Conservation (phyloP, 2,329 filamentous ascomycete species). For the Colletotrichum tamarilloi region DNA sequence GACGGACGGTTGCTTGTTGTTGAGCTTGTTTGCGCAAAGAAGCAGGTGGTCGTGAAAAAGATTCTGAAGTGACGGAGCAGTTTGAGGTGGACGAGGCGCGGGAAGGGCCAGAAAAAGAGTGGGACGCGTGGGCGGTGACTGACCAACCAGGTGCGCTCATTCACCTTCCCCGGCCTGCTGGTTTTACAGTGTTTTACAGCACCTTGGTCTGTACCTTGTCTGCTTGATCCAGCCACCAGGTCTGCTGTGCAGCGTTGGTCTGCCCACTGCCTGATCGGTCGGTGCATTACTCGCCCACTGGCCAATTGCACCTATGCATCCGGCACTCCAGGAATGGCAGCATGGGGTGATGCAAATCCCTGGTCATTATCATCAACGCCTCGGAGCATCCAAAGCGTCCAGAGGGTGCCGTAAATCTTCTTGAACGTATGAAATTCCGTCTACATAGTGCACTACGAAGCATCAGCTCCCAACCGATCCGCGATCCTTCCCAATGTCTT, state of each 20-base stretch:
- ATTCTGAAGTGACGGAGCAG: slow-evolving; percentile 31
- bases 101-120: slow-evolving; percentile 36
- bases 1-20: slow-evolving; percentile 15
- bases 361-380: background rate
- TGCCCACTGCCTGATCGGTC: too few relatives aligned
- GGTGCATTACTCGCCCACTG: slow-evolving; percentile 22
- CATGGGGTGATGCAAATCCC: background rate
- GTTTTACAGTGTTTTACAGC: slow-evolving; percentile 28
- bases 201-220: too few relatives aligned
- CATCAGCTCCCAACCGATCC: slow-evolving; percentile 20
- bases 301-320: too few relatives aligned
- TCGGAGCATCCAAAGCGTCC: background rate
- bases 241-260: background rate
- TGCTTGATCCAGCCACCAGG: slow-evolving; percentile 1
- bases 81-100: slow-evolving; percentile 32
- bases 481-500: slow-evolving; percentile 25
- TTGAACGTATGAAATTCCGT: slow-evolving; percentile 26
- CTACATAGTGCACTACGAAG: slow-evolving; percentile 26
- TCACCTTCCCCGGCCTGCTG: slow-evolving; percentile 8
- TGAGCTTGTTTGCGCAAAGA: slow-evolving; percentile 29
- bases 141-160: slow-evolving; percentile 23
- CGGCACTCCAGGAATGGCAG: background rate
- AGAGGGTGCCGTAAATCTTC: background rate
- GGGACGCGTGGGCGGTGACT: slow-evolving; percentile 27
- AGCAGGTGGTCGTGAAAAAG: slow-evolving; percentile 21